Evolutionary conservation across 2,329 filamentous ascomycete species (phyloP).

Genomic region (Paracorniculantispora psalliotae): DNA sequence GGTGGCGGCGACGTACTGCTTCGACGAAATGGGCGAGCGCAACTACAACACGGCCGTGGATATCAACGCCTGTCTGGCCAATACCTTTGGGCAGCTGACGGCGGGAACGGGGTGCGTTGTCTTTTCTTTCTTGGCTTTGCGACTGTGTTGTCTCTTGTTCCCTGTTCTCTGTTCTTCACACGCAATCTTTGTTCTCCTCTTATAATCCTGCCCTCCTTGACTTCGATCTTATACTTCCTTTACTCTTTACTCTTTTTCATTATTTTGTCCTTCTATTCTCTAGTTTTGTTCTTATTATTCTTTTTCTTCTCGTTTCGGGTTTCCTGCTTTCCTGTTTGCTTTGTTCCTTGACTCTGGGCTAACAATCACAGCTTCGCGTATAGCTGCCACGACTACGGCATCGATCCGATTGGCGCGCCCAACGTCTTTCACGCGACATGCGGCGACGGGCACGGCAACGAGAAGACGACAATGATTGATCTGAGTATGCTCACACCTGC

Average conservation of each 20-base stretch:
- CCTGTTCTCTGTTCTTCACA: neutral
- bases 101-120: neutral
- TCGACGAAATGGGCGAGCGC: neutral
- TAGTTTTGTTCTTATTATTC: too few relatives aligned
- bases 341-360: neutral
- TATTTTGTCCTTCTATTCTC: too few relatives aligned
- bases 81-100: constrained; percentile 6
- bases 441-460: neutral
- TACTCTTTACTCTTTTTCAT: too few relatives aligned
- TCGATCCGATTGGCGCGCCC: neutral
- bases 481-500: neutral
- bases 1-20: constrained; percentile 8
- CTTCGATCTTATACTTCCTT: too few relatives aligned
- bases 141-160: too few relatives aligned
- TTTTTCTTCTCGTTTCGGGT: too few relatives aligned
- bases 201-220: too few relatives aligned
- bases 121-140: neutral
- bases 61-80: neutral
- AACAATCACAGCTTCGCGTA: neutral
- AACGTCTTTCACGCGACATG: constrained; percentile 3
- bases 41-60: constrained; percentile 3
- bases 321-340: neutral
- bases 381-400: constrained; percentile 7
- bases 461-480: neutral
- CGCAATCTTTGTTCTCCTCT: too few relatives aligned